These are phyloP conservation scores for Prototheca wickerhamii DNA, from an alignment of 163 green algal species.

Conservation along the genomic window DNA sequence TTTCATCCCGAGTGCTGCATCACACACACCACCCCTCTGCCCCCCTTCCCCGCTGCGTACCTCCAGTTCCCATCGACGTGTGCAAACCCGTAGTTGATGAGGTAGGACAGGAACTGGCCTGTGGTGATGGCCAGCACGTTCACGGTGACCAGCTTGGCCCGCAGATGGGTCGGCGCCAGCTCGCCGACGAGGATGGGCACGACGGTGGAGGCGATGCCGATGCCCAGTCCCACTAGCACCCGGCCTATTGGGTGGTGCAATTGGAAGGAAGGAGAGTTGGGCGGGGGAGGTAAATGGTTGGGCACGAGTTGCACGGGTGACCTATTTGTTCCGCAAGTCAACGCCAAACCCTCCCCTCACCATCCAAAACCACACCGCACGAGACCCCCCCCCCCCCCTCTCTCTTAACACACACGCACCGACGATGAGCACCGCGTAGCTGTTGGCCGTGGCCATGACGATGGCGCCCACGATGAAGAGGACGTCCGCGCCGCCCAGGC, in stretches of 20 bases:
- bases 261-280: neutral
- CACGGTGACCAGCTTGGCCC: slow-evolving; percentile 39
- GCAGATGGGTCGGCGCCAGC: slow-evolving; percentile 6
- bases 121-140: slow-evolving; percentile 59
- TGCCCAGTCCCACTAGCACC: slow-evolving; percentile 42
- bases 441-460: slow-evolving; percentile 35
- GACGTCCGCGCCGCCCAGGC: slow-evolving; percentile 35
- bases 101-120: slow-evolving; percentile 63
- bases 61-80: slow-evolving; percentile 48
- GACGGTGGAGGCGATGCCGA: slow-evolving; percentile 48
- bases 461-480: slow-evolving; percentile 43
- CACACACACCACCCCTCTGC: neutral
- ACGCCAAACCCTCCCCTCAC: neutral
- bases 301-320: neutral
- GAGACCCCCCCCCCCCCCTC: neutral
- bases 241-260: slow-evolving; percentile 23
- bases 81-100: slow-evolving; percentile 53
- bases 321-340: no score
- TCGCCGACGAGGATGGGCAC: slow-evolving; percentile 50
- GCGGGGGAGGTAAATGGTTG: neutral
- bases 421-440: slow-evolving; percentile 24
- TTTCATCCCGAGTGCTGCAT: neutral
- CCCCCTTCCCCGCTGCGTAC: slow-evolving; percentile 6
- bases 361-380: no score
- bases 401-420: slow-evolving; percentile 7